These are phyloP conservation scores for Candida andamanensis DNA, from an alignment of 805 yeast species.

Conservation along the genomic window DNA sequence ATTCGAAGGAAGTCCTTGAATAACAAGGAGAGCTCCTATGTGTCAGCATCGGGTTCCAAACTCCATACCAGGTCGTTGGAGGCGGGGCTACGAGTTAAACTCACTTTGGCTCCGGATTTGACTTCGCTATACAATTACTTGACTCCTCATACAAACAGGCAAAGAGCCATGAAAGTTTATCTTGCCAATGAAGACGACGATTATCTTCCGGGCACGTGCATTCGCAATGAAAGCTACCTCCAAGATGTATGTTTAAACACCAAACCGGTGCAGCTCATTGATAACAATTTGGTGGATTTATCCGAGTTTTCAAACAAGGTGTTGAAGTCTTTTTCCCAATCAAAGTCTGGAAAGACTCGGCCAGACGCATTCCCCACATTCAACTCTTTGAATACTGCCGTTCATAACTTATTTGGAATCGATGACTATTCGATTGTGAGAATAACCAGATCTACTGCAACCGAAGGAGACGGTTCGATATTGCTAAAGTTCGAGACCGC, in stretches of 20 bases:
- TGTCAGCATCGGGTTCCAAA: slow-evolving; percentile 16
- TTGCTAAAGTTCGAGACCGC: slow-evolving; percentile 52
- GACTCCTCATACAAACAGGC: slow-evolving; percentile 26
- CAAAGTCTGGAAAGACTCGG: slow-evolving; percentile 1
- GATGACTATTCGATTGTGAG: slow-evolving; percentile 43
- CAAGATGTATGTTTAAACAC: slow-evolving; percentile 10
- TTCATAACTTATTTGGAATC: slow-evolving; percentile 36
- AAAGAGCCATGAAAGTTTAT: slow-evolving; percentile 12
- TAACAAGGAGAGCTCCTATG: slow-evolving; percentile 1
- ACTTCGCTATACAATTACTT: slow-evolving; percentile 40
- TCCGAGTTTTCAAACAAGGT: slow-evolving; percentile 31
- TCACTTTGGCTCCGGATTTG: slow-evolving; percentile 43
- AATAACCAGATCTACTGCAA: slow-evolving; percentile 51
- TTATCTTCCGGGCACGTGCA: neutral
- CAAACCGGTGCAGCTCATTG: slow-evolving; percentile 32
- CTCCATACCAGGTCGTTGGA: slow-evolving; percentile 43
- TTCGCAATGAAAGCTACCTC: slow-evolving; percentile 7
- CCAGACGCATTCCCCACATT: slow-evolving; percentile 22
- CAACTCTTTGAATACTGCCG: slow-evolving; percentile 43
- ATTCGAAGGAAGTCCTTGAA: slow-evolving; percentile 27
- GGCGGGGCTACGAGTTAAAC: slow-evolving; percentile 45
- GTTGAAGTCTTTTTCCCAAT: slow-evolving; percentile 25
- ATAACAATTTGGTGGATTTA: slow-evolving; percentile 34
- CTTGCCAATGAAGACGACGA: slow-evolving; percentile 7
- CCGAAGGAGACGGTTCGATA: slow-evolving; percentile 47